Conservation (phyloP, 371 early-diverging fungal species). For the Mortierella sp. region DNA sequence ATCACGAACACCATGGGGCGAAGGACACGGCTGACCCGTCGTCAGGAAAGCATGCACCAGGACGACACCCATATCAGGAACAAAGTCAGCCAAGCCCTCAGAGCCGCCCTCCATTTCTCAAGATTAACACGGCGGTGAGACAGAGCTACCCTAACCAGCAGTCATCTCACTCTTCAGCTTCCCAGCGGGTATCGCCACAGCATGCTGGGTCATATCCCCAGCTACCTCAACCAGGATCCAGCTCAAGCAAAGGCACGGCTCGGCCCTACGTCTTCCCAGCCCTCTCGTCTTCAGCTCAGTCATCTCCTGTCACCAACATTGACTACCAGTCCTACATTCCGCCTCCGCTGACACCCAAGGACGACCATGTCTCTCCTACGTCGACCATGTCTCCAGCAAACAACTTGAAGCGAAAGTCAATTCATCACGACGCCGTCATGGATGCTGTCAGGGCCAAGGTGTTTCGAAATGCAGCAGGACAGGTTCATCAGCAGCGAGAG, state of each 20-base stretch:
- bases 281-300: slow-evolving; percentile 38
- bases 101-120: slow-evolving; percentile 31
- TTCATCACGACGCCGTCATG: slow-evolving; percentile 52
- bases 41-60: slow-evolving; percentile 9
- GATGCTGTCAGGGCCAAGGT: slow-evolving; percentile 52
- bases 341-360: slow-evolving; percentile 45
- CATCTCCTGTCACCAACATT: slow-evolving; percentile 35
- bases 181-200: slow-evolving; percentile 23
- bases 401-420: slow-evolving; percentile 41
- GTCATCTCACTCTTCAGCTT: slow-evolving; percentile 7
- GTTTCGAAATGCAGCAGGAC: slow-evolving; percentile 34
- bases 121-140: slow-evolving; percentile 40
- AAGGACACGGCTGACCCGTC: slow-evolving; percentile 10
- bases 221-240: slow-evolving; percentile 12
- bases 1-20: slow-evolving; percentile 20
- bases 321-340: slow-evolving; percentile 52
- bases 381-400: slow-evolving; percentile 30
- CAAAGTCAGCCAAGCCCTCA: slow-evolving; percentile 23
- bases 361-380: slow-evolving; percentile 45
- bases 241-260: slow-evolving; percentile 11
- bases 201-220: slow-evolving; percentile 6
- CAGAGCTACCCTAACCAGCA: slow-evolving; percentile 23
- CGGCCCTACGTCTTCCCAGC: slow-evolving; percentile 29
- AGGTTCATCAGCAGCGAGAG: slow-evolving; percentile 17
- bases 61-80: slow-evolving; percentile 16